Percentiles rank a stretch among this genome's conserved stretches.
Conservation (phyloP, 2,329 filamentous ascomycete genomes). For the Alternaria incomplexa region DNA sequence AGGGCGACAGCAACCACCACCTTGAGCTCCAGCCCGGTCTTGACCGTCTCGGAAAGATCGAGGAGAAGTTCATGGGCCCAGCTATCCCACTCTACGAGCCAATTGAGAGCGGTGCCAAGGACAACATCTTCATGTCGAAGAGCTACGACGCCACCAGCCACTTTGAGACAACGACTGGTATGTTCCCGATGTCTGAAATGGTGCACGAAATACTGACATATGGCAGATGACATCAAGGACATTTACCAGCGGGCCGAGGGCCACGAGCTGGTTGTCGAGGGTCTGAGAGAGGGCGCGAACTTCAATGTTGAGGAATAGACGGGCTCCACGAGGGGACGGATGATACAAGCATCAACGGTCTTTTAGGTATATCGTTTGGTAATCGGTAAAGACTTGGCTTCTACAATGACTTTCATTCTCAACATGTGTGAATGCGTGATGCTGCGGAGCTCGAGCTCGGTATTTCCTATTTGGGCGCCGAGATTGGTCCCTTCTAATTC, state of each 20-base stretch:
- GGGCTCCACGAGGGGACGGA: not conserved
- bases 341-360: conserved; percentile 16
- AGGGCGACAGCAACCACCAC: conserved; percentile 90
- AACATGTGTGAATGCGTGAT: not conserved
- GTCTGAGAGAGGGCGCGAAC: conserved; percentile 78
- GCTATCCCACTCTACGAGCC: conserved; percentile 96
- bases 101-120: conserved; percentile 77
- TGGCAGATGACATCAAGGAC: conserved; percentile 88
- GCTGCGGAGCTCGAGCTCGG: conserved; percentile 17
- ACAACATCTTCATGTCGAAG: conserved; percentile 97
- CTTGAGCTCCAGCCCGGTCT: conserved; percentile 91
- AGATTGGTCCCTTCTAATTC: not conserved
- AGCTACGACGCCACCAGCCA: conserved; percentile 98
- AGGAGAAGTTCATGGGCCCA: conserved; percentile 95
- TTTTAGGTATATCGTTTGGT: conserved; percentile 13
- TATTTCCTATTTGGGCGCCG: conserved; percentile 15
- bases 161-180: conserved; percentile 85
- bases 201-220: conserved; percentile 12
- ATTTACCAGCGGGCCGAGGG: conserved; percentile 86
- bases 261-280: conserved; percentile 86
- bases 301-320: conserved; percentile 65
- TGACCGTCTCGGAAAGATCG: conserved; percentile 88
- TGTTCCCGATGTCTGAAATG: conserved; percentile 15
- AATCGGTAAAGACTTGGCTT: conserved; percentile 2
- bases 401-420: conserved; percentile 14